Conservation (phyloP, 345 rosid species). For the Adansonia digitata region DNA sequence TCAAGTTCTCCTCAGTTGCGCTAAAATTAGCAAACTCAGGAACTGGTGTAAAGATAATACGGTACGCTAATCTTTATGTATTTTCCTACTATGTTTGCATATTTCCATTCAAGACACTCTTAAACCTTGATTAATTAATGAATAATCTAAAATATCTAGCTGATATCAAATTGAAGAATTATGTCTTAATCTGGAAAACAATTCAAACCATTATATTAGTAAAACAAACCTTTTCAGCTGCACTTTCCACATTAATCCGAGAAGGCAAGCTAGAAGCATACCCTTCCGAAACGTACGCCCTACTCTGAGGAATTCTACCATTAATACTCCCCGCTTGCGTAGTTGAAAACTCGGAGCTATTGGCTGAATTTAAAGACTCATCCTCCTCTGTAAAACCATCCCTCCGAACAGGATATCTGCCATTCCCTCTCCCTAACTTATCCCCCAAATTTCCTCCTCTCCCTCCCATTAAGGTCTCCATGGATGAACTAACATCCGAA, state of each 20-base stretch:
- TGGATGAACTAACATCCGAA: constrained; percentile 81
- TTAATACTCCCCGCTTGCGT: constrained; percentile 44
- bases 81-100: not conserved
- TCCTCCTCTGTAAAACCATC: constrained; percentile 54
- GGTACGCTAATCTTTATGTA: not conserved
- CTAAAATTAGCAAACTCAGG: not conserved
- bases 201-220: constrained; percentile 1
- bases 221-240: constrained; percentile 44
- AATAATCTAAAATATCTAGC: not conserved
- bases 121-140: not conserved
- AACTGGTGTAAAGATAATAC: not conserved
- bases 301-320: constrained; percentile 39
- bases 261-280: constrained; percentile 52
- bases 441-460: constrained; percentile 25
- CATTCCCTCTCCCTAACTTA: constrained; percentile 27
- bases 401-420: constrained; percentile 31
- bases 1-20: not conserved
- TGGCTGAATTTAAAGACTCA: constrained; percentile 67
- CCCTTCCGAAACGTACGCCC: constrained; percentile 42
- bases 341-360: constrained; percentile 70
- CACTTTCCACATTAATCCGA: constrained; percentile 24
- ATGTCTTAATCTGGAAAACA: not conserved
- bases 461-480: constrained; percentile 54
- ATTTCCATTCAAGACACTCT: not conserved
- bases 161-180: not conserved